Percentiles rank a stretch among this genome's conserved stretches.
phyloP scores from a whole-genome alignment of 2,329 filamentous ascomycete species.

The Penicillium sp. region DNA sequence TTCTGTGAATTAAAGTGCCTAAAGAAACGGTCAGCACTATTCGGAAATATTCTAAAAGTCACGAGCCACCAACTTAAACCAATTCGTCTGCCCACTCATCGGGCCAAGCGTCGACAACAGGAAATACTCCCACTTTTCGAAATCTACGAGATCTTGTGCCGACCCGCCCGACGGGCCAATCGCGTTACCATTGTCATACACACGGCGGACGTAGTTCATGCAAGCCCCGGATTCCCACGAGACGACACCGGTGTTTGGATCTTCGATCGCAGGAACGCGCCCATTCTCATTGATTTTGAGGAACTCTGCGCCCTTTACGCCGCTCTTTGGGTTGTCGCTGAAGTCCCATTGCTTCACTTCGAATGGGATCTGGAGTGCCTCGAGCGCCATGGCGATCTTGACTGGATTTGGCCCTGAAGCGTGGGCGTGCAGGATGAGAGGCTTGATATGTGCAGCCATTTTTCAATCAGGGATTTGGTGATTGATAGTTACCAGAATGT shows the following conservation, averaged over 20 bases:
- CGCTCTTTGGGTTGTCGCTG: constrained; percentile 36
- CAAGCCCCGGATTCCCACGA: constrained; percentile 42
- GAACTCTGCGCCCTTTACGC: constrained; percentile 32
- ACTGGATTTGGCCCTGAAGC: constrained; percentile 44
- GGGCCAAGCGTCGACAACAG: constrained; percentile 43
- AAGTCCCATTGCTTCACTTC: constrained; percentile 45
- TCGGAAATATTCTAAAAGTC: neutral
- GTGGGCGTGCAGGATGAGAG: constrained; percentile 44
- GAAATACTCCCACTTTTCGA: constrained; percentile 50
- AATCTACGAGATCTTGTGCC: constrained; percentile 43
- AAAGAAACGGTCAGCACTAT: neutral
- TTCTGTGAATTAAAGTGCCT: constrained; percentile 41
- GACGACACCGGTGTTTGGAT: constrained; percentile 40
- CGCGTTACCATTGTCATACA: constrained; percentile 44
- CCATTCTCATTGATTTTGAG: constrained; percentile 48
- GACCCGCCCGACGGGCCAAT: constrained; percentile 35
- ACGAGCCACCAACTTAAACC: constrained; percentile 32
- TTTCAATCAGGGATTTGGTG: neutral
- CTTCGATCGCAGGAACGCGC: constrained; percentile 40
- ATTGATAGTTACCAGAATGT: neutral
- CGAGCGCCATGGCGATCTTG: constrained; percentile 46
- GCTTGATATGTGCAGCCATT: constrained; percentile 28
- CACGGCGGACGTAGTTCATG: constrained; percentile 40
- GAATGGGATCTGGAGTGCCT: constrained; percentile 43
- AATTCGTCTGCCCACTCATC: constrained; percentile 43